Base-by-base conservation (phyloP, 768 basidiomycete genomes). In the Sarcodon sp. region DNA sequence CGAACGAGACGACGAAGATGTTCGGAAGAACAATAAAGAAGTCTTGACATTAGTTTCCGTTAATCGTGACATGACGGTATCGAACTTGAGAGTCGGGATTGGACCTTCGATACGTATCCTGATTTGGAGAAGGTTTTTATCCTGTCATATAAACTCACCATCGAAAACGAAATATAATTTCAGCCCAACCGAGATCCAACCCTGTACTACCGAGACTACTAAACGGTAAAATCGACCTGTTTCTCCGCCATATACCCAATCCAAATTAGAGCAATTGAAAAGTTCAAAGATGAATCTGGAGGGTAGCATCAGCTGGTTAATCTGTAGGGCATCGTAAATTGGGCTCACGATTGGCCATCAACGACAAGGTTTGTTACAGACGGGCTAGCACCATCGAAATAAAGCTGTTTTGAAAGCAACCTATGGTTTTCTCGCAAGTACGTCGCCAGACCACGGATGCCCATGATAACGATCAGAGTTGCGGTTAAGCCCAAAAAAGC, bases 161-260 rank as follows among this genome's bases (percentile, higher is more conserved):
- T 91, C 88, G 54, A 91, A 90, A 6, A 90, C 87, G 54, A 91
- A 84, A 56, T 76, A 70, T 6, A 87, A 64, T 46, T 67, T 66
- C 35, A 88, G 60, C 16, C 85, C 83, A 8, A 86, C 66, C 21
- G 67, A 64, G 41, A 82, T 69, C 88, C 86, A 89, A 10, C 81
- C 77, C 50, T 70, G 59, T 10, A 84, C 76, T 12, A 80, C 72
- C 43, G 54, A 61, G 39, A 58, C 61, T 3, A 84, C 68, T 13
- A 75, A 61, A n/a, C 60, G 55, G 7, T 63, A 61, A 51, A 87
- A 82, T 47, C 70, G 70, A 1, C 61, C 57, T 54, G 87, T 87
- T 62, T 91, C 87, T 10, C 88, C 88, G 6, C 88, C 88, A 56
- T 87, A 91, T 0, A 86, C 84, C 88, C 87, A 90, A 6, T 85